Percentiles rank a stretch among this genome's conserved stretches.
Conservation (phyloP, 2,329 filamentous ascomycete species). For the Madurella fahalii region DNA sequence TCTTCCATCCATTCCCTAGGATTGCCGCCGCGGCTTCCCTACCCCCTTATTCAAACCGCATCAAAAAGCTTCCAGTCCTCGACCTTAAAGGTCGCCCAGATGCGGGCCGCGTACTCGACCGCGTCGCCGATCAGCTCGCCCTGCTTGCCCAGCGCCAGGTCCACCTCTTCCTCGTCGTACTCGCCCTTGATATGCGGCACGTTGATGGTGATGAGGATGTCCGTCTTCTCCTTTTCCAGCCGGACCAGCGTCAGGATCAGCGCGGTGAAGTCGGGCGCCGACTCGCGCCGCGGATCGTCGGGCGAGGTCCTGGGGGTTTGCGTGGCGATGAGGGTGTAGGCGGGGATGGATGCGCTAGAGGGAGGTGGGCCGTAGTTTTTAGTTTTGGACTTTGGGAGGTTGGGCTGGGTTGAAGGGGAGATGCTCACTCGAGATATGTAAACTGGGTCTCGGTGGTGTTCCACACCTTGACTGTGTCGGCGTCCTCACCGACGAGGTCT, state of each 20-base stretch:
- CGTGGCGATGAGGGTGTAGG: constrained; percentile 67
- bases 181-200: constrained; percentile 76
- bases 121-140: constrained; percentile 65
- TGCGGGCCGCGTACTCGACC: constrained; percentile 61
- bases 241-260: constrained; percentile 75
- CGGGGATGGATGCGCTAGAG: constrained; percentile 48
- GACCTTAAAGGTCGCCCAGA: constrained; percentile 72
- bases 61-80: constrained; percentile 76
- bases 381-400: too few relatives aligned
- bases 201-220: constrained; percentile 82
- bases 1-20: too few relatives aligned
- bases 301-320: constrained; percentile 40
- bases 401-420: too few relatives aligned
- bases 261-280: constrained; percentile 61
- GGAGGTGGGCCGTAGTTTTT: too few relatives aligned
- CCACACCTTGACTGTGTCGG: constrained; percentile 62
- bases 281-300: constrained; percentile 32
- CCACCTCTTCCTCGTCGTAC: constrained; percentile 69
- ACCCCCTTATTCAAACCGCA: constrained; percentile 37
- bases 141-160: constrained; percentile 60
- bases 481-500: constrained; percentile 63
- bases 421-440: constrained; percentile 51
- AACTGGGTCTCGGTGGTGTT: constrained; percentile 60
- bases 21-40: too few relatives aligned
- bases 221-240: constrained; percentile 69